Base-by-base conservation (phyloP, 371 early-diverging fungal genomes). In the Blakeslea trispora region DNA sequence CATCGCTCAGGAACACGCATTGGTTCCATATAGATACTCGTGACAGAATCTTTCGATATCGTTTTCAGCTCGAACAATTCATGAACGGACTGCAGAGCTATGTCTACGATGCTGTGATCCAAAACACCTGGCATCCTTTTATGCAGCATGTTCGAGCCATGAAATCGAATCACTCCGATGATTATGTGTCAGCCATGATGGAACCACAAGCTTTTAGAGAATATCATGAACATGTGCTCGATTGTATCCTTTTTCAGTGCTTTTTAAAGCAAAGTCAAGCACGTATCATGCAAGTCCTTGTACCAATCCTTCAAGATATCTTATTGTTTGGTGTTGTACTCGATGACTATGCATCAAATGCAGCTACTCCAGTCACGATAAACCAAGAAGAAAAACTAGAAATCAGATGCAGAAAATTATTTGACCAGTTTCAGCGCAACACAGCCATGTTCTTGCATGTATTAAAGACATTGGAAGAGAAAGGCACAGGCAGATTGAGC, bases 51-150 rank as follows among this genome's bases (percentile, higher is more conserved):
- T 54, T 48, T 21, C 44, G 52, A 14, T 74, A 71, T 39, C 72
- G 81, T 2, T 83, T 81, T 50, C 73, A 72, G 17, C 59, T 81
- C 6, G 70, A 74, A 22, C 81, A 79, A n/a, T 77, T 81, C 37
- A 59, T 75, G 14, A 59, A 61, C 14, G 70, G 75, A 0, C 45
- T 83, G 5, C 68, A 64, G 15, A 67, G 70, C 5, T 83, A 80
- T 41, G 59, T 81, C 17, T 64, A 70, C 23, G 72, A 75, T 31
- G 71, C 69, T 0, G 82, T 72, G 2, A 69, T 83, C 39, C 59
- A 62, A 2, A 45, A 52, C 10, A 81, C 70, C 0, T 83, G 84
- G 84, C 22, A 46, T 9, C 44, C 48, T 13, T 81, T 81, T 49
- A 74, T 77, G 68, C 35, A 61, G 9, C 69, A 70, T 19, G 40